These are phyloP conservation scores for Solanum lignicaule DNA, from an alignment of 257 asterid species.

Conservation along the genomic window DNA sequence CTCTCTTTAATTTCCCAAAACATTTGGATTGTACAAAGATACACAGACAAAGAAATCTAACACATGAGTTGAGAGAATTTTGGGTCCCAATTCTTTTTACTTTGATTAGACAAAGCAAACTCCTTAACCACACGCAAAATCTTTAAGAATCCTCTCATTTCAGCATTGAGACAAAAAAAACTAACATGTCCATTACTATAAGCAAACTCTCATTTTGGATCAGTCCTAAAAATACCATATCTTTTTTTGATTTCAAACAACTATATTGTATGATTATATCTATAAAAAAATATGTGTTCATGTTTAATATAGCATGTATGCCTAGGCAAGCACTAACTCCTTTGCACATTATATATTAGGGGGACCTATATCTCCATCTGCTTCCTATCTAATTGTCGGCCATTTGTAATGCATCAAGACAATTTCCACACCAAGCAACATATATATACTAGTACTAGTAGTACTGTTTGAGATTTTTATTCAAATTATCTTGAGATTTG, in stretches of 20 bases:
- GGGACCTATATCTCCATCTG: conserved; percentile 3
- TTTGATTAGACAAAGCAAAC: conserved; percentile 13
- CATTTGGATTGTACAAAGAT: neutral
- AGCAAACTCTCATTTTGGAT: neutral
- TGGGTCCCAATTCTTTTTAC: conserved; percentile 4
- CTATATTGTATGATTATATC: neutral
- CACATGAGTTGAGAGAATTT: neutral
- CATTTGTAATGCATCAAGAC: conserved; percentile 15
- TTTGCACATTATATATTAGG: neutral
- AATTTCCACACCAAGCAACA: neutral
- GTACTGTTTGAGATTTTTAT: neutral
- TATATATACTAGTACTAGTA: neutral
- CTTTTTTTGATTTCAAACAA: neutral
- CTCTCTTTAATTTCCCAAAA: neutral
- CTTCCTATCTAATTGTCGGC: conserved; percentile 22
- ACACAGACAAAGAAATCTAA: conserved; percentile 16
- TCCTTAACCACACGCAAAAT: conserved; percentile 1
- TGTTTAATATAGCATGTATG: neutral
- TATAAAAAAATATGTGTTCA: neutral
- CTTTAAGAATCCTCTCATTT: conserved; percentile 1
- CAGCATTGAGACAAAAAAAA: neutral
- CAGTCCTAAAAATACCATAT: neutral
- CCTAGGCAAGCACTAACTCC: conserved; percentile 14
- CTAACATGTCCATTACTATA: neutral
- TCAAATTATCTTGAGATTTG: neutral